Conservation (phyloP, 768 basidiomycete genomes). For the Lentinus brumalis region DNA sequence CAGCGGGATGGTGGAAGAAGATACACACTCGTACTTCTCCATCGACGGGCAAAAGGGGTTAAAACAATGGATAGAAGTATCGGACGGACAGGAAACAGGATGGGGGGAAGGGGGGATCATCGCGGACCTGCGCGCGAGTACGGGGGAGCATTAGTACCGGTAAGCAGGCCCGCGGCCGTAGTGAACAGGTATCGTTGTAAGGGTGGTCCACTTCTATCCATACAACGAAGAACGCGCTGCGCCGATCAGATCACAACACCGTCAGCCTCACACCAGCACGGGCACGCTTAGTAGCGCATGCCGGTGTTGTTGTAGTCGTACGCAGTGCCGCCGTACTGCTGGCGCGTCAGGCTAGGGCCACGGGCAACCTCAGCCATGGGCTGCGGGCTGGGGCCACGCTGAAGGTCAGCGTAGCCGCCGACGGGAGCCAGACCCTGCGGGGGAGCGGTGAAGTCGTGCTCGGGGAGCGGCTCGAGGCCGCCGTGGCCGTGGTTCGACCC, state of each 20-base stretch:
- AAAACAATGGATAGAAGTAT: slow-evolving; percentile 2
- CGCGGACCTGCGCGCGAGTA: neutral
- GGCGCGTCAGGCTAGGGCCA: slow-evolving; percentile 49
- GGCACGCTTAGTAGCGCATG: slow-evolving; percentile 23
- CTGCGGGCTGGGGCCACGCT: slow-evolving; percentile 71
- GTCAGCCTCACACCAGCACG: neutral
- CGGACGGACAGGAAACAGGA: slow-evolving; percentile 1
- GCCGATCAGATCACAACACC: slow-evolving; percentile 12
- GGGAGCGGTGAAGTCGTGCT: slow-evolving; percentile 79
- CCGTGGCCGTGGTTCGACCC: slow-evolving; percentile 32
- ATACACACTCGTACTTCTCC: slow-evolving; percentile 9
- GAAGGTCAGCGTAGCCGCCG: slow-evolving; percentile 81
- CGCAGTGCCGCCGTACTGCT: slow-evolving; percentile 47
- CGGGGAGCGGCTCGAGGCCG: slow-evolving; percentile 51
- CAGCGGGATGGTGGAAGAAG: slow-evolving; percentile 11
- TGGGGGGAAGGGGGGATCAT: neutral
- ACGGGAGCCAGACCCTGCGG: slow-evolving; percentile 59
- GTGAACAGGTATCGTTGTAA: slow-evolving; percentile 23
- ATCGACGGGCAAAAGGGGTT: neutral
- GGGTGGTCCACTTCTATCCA: slow-evolving; percentile 22
- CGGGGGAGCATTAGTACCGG: neutral
- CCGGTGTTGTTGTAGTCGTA: slow-evolving; percentile 30
- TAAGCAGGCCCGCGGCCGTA: neutral
- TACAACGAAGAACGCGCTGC: slow-evolving; percentile 22
- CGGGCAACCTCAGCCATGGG: slow-evolving; percentile 62